phyloP scores from a whole-genome alignment of 345 rosid species.

The Eutrema japonicum region DNA sequence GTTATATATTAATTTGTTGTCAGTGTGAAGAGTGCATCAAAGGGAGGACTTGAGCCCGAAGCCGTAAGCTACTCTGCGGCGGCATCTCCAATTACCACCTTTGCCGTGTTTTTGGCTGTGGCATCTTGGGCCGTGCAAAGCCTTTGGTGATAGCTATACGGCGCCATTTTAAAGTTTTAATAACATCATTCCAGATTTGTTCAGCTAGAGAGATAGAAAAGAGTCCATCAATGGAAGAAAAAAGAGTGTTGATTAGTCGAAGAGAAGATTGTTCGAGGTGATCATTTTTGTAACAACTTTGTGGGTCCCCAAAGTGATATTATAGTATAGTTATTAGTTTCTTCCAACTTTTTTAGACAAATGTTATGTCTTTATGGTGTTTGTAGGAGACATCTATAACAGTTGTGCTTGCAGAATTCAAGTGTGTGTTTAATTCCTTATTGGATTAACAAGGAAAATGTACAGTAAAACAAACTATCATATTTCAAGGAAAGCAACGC shows the following conservation, averaged over 20 bases:
- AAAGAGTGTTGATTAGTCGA: not conserved
- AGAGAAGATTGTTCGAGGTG: not conserved
- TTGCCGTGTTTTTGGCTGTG: conserved; percentile 9
- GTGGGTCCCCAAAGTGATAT: not conserved
- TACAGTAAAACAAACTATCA: not conserved
- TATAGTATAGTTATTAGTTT: not conserved
- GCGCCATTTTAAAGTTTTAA: not conserved
- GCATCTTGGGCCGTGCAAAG: conserved; percentile 31
- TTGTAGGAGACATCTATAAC: conserved; percentile 3
- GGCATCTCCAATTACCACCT: conserved; percentile 23
- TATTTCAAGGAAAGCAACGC: not conserved
- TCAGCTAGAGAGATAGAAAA: not conserved
- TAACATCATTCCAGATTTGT: conserved; percentile 10
- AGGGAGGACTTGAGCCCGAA: conserved; percentile 32
- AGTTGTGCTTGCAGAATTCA: not conserved
- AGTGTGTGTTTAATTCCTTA: not conserved
- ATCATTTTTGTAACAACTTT: conserved; percentile 1
- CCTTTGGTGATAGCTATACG: conserved; percentile 28
- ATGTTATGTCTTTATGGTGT: conserved; percentile 18
- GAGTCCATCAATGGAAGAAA: not conserved
- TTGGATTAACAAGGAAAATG: not conserved
- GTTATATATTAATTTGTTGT: not conserved
- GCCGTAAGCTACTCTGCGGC: conserved; percentile 43
- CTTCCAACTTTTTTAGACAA: conserved; percentile 22
- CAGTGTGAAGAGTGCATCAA: conserved; percentile 44